phyloP scores from a whole-genome alignment of 169 alveolate genomes.

The Plasmodium knowlesi region DNA sequence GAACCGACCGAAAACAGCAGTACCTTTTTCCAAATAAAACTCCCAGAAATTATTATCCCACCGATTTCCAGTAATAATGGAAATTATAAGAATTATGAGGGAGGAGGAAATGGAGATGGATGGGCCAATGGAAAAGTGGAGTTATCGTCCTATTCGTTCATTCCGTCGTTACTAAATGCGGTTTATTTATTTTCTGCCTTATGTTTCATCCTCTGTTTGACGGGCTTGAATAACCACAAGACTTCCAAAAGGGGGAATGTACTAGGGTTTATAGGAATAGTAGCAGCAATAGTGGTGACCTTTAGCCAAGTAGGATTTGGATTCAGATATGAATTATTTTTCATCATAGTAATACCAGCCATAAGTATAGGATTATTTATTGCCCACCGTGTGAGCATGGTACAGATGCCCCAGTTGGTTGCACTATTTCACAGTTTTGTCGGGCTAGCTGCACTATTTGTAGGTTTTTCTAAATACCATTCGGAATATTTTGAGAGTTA shows the following conservation, averaged over 20 bases:
- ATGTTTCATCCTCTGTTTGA: constrained; percentile 82
- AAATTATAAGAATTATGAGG: constrained; percentile 19
- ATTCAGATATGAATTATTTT: constrained; percentile 76
- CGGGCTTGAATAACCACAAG: constrained; percentile 87
- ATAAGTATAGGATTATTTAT: constrained; percentile 77
- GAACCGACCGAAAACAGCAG: constrained; percentile 2
- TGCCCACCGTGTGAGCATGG: constrained; percentile 87
- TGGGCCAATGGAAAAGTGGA: constrained; percentile 21
- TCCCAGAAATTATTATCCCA: constrained; percentile 40
- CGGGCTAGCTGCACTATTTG: constrained; percentile 95
- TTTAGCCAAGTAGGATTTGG: constrained; percentile 77
- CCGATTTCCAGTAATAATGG: background rate
- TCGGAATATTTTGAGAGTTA: constrained; percentile 70
- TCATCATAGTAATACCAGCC: constrained; percentile 74
- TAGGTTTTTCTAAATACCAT: constrained; percentile 85
- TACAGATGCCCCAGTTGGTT: constrained; percentile 93
- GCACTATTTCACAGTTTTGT: constrained; percentile 96
- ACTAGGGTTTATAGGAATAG: constrained; percentile 89
- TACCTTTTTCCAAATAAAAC: constrained; percentile 42
- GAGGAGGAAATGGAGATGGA: background rate
- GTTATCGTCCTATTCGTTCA: constrained; percentile 39
- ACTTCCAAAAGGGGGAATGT: constrained; percentile 91
- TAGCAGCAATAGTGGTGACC: constrained; percentile 87
- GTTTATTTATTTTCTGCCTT: constrained; percentile 70
- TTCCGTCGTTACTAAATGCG: constrained; percentile 75